phyloP scores from a whole-genome alignment of 192 early-diverging fungal species.

The Umbelopsis sp. region DNA sequence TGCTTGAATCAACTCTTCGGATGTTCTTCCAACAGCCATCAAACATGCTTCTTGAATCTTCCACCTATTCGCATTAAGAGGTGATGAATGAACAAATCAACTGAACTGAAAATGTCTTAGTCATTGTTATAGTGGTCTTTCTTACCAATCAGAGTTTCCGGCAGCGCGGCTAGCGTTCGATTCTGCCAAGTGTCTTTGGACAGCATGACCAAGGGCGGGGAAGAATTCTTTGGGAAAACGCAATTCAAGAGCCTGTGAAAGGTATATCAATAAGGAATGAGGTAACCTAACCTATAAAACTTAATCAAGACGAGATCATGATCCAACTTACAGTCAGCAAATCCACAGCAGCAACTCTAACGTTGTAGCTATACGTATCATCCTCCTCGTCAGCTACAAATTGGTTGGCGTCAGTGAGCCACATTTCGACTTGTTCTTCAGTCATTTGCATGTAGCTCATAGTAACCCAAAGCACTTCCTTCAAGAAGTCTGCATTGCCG shows the following conservation, averaged over 20 bases:
- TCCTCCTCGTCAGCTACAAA: constrained; percentile 93
- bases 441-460: constrained; percentile 85
- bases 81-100: no score
- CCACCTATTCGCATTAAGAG: no score
- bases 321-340: constrained; percentile 53
- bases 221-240: constrained; percentile 54
- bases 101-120: no score
- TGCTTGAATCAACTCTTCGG: constrained; percentile 58
- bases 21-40: constrained; percentile 70
- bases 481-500: constrained; percentile 49
- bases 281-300: not conserved
- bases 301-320: no score
- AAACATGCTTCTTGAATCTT: constrained; percentile 84
- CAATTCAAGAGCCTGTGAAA: constrained; percentile 52
- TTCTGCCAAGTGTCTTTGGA: constrained; percentile 51
- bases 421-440: constrained; percentile 73
- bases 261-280: not conserved
- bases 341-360: constrained; percentile 82
- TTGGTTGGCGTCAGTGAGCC: constrained; percentile 83
- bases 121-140: no score
- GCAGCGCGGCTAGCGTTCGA: constrained; percentile 53
- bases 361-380: constrained; percentile 83
- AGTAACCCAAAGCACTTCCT: constrained; percentile 56
- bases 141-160: constrained; percentile 56
- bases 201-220: constrained; percentile 53